phyloP scores from a whole-genome alignment of 2,329 filamentous ascomycete genomes.

The Ascochyta lentis region DNA sequence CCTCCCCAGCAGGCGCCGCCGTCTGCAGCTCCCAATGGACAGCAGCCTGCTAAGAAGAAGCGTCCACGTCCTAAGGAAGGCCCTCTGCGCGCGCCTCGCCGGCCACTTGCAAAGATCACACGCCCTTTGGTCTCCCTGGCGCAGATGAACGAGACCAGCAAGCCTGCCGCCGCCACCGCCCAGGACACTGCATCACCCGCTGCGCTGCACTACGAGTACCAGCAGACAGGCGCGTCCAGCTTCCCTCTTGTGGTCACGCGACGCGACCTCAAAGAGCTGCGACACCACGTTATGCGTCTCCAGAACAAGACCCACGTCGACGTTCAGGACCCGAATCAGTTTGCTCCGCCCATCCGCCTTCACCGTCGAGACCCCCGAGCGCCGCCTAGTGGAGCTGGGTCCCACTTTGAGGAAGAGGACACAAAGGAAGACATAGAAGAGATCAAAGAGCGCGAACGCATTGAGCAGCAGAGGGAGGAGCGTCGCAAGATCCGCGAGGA shows the following conservation, averaged over 20 bases:
- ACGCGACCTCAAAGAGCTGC: slow-evolving; percentile 76
- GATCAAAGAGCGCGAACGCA: slow-evolving; percentile 68
- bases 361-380: slow-evolving; percentile 82
- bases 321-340: slow-evolving; percentile 78
- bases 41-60: slow-evolving; percentile 40
- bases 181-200: slow-evolving; percentile 25
- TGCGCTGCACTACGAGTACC: slow-evolving; percentile 36
- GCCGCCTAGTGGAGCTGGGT: slow-evolving; percentile 60
- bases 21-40: slow-evolving; percentile 38
- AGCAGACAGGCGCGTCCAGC: slow-evolving; percentile 33
- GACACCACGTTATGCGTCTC: slow-evolving; percentile 88
- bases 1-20: slow-evolving; percentile 35
- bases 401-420: slow-evolving; percentile 57
- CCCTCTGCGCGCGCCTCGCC: slow-evolving; percentile 44
- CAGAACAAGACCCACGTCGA: slow-evolving; percentile 66
- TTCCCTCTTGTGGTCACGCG: slow-evolving; percentile 82
- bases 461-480: slow-evolving; percentile 70
- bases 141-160: slow-evolving; percentile 40
- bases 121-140: slow-evolving; percentile 42
- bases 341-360: slow-evolving; percentile 84
- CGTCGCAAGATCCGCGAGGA: slow-evolving; percentile 84
- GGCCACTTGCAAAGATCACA: slow-evolving; percentile 45
- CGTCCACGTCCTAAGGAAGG: slow-evolving; percentile 44
- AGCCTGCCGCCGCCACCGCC: slow-evolving; percentile 15
- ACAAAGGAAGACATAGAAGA: slow-evolving; percentile 70